These are phyloP conservation scores for Stereum hirsutum DNA, from an alignment of 1,284 basidiomycete genomes.

Conservation along the genomic window DNA sequence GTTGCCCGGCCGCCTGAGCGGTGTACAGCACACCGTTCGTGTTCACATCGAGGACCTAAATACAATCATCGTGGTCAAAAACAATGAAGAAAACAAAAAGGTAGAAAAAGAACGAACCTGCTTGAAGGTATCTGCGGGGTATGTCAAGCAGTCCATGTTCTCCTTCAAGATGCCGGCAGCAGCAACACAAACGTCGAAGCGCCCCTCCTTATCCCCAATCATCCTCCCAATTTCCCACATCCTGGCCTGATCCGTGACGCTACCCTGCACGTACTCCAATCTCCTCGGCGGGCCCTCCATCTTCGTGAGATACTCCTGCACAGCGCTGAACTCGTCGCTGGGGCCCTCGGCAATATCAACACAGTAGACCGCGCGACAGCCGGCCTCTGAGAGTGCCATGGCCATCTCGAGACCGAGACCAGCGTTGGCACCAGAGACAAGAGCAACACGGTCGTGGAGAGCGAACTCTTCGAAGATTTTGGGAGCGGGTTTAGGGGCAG, in stretches of 20 bases:
- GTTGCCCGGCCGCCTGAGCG: constrained; percentile 70
- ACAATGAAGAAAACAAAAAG: too few relatives aligned
- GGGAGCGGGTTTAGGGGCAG: constrained; percentile 25
- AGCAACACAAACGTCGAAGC: constrained; percentile 69
- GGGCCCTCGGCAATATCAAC: constrained; percentile 63
- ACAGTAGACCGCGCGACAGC: constrained; percentile 69
- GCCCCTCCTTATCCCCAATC: constrained; percentile 53
- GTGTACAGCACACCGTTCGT: constrained; percentile 71
- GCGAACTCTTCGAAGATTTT: constrained; percentile 69
- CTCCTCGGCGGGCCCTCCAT: constrained; percentile 31
- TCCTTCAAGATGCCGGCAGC: constrained; percentile 70
- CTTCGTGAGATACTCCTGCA: constrained; percentile 40
- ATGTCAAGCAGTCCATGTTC: constrained; percentile 58
- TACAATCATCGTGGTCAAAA: background rate
- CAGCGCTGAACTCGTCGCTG: constrained; percentile 56
- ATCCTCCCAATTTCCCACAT: constrained; percentile 48
- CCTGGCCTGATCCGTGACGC: constrained; percentile 52
- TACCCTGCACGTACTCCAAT: constrained; percentile 57
- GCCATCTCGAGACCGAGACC: constrained; percentile 82
- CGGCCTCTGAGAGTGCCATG: constrained; percentile 67
- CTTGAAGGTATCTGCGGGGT: constrained; percentile 62
- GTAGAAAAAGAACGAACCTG: constrained; percentile 40
- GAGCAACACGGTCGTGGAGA: constrained; percentile 62
- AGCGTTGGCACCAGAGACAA: constrained; percentile 74
- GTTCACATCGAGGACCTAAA: constrained; percentile 67